Base-by-base conservation (phyloP, 2,329 filamentous ascomycete genomes). In the Neocucurbitaria cava region DNA sequence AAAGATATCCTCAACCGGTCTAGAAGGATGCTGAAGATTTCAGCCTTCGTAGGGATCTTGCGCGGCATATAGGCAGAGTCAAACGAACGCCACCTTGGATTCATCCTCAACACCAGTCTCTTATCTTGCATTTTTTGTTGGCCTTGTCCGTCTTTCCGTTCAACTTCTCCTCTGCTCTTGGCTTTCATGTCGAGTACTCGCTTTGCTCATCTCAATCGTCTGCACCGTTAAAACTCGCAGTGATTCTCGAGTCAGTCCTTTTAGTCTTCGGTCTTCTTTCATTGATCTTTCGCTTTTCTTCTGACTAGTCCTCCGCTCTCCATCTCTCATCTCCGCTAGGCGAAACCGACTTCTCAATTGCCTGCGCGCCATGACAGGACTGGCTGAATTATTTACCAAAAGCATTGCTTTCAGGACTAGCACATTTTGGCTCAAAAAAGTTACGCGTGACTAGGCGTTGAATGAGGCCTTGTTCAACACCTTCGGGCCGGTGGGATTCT, bases 391-490 rank as follows among this genome's bases (percentile, higher is more conserved):
- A 17, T 54, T 13, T 33, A 64, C 61, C n/a, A n/a, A 61, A 58
- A 11, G 51, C 38, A 21, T 53, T 54, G 10, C 24, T 51, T 21
- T 36, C 46, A 1, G 47, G 46, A 4, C 31, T 40, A 28, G 56
- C 33, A 26, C 43, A 51, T 49, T 64, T 64, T 1, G 43, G 57
- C 3, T 69, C 63, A 36, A 70, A 68, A 56, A 69, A 66, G 39
- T 71, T 69, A 17, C 58, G 61, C 68, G 70, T 71, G 2, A 71
- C 67, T 15, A 67, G 35, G 6, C 64, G 61, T 5, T 64, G 65
- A n/a, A 70, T 70, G 24, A 49, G 58, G 23, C 54, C 60, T 33
- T 65, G 49, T 40, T 65, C 60, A 4, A 45, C 44, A 6, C 65
- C 64, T 3, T 63, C 61, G 13, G 57, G 62, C 41, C 66, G 66